Percentiles rank a stretch among this genome's conserved stretches.
Evolutionary conservation across 768 basidiomycete species (phyloP).

Genomic region (Russula sp.): DNA sequence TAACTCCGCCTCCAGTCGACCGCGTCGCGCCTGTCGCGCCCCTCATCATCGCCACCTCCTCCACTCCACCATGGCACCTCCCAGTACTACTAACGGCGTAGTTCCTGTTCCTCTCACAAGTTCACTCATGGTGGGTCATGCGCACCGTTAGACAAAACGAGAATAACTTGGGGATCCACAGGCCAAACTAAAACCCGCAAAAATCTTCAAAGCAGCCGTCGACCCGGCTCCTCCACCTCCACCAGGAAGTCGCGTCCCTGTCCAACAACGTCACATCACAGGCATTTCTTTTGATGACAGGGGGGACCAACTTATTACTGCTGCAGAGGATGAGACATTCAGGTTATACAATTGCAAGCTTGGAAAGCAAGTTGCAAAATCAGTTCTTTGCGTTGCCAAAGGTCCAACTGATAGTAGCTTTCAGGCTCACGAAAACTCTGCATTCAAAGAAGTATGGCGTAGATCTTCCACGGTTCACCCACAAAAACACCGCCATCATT

Average conservation of each 20-base stretch:
- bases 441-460: slow-evolving; percentile 97
- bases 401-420: slow-evolving; percentile 35
- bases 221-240: slow-evolving; percentile 56
- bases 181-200: slow-evolving; percentile 81
- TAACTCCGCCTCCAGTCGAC: slow-evolving; percentile 49
- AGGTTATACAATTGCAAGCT: slow-evolving; percentile 83
- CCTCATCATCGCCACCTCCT: background rate
- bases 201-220: slow-evolving; percentile 79
- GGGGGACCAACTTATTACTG: slow-evolving; percentile 83
- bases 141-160: background rate
- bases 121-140: slow-evolving; percentile 37
- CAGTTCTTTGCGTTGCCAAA: slow-evolving; percentile 25
- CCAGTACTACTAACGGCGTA: slow-evolving; percentile 13
- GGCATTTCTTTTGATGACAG: slow-evolving; percentile 88
- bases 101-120: slow-evolving; percentile 32
- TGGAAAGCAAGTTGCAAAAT: slow-evolving; percentile 77
- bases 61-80: slow-evolving; percentile 23
- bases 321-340: slow-evolving; percentile 90
- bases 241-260: slow-evolving; percentile 39
- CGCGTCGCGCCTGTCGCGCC: background rate
- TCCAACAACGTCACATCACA: slow-evolving; percentile 63
- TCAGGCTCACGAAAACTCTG: slow-evolving; percentile 70
- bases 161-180: slow-evolving; percentile 34
- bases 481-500: slow-evolving; percentile 79
- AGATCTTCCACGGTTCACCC: slow-evolving; percentile 91